These are phyloP conservation scores for Jimgerdemannia flammicorona DNA, from an alignment of 192 early-diverging fungal genomes.

Conservation along the genomic window DNA sequence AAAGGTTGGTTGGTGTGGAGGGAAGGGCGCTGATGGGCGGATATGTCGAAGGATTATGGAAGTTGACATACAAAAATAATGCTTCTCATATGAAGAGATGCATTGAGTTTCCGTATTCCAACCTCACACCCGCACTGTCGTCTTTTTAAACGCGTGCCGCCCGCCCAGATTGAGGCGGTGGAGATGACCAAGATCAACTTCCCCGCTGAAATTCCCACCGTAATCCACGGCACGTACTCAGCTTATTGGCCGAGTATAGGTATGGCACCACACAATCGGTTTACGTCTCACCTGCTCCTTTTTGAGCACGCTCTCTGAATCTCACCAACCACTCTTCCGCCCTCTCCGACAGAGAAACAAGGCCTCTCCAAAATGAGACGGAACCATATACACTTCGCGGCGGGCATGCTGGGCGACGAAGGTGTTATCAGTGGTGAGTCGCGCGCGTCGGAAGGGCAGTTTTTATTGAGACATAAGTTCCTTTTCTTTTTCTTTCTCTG, in stretches of 20 bases:
- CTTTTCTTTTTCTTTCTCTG: neutral
- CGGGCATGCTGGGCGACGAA: conserved; percentile 59
- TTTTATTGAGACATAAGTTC: neutral
- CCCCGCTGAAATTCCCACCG: conserved; percentile 40
- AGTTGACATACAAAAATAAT: too few species aligned
- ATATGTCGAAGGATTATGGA: neutral
- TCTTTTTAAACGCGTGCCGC: too few species aligned
- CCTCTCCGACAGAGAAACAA: conserved; percentile 27
- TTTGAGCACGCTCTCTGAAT: neutral
- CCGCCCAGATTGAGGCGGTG: conserved; percentile 34
- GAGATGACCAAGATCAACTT: conserved; percentile 42
- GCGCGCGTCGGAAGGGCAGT: neutral
- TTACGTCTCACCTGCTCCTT: neutral
- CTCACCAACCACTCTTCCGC: neutral
- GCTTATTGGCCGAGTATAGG: conserved; percentile 51
- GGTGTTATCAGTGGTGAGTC: conserved; percentile 64
- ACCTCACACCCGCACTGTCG: too few species aligned
- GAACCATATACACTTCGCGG: conserved; percentile 90
- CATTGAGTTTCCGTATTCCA: too few species aligned
- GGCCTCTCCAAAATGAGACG: conserved; percentile 78
- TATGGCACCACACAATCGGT: conserved; percentile 12
- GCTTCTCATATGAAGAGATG: too few species aligned
- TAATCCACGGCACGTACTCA: conserved; percentile 69
- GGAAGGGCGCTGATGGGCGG: conserved; percentile 22
- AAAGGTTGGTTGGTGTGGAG: conserved; percentile 30